A percentile compares a stretch with the other conserved stretches of the same genome.
Conservation (phyloP, 192 early-diverging fungal species). For the Entomortierella parvispora region DNA sequence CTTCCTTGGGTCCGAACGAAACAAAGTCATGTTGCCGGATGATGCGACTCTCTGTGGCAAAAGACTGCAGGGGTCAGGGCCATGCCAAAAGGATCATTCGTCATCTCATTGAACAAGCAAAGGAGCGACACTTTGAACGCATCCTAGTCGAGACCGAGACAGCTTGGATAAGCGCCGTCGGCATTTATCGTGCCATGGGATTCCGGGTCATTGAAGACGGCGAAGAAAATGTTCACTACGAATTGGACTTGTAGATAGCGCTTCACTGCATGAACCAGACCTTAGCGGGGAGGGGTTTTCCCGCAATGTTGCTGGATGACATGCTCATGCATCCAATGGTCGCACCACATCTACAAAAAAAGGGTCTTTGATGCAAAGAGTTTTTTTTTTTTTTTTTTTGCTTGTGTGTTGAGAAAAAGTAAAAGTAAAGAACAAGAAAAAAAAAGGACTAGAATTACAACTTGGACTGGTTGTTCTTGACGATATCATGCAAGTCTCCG, state of each 20-base stretch:
- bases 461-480: slow-evolving; percentile 13
- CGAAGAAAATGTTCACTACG: slow-evolving; percentile 23
- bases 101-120: slow-evolving; percentile 11
- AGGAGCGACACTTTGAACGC: slow-evolving; percentile 12
- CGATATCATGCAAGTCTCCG: slow-evolving; percentile 38
- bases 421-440: too few species aligned
- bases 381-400: too few species aligned
- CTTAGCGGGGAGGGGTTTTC: too few species aligned
- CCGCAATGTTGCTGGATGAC: too few species aligned
- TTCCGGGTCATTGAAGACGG: slow-evolving; percentile 18
- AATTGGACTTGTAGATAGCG: slow-evolving; percentile 3
- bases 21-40: slow-evolving; percentile 25
- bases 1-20: background rate
- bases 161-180: slow-evolving; percentile 32
- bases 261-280: too few species aligned
- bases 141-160: slow-evolving; percentile 39
- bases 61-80: slow-evolving; percentile 27
- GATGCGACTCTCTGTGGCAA: slow-evolving; percentile 35
- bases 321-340: too few species aligned
- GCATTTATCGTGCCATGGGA: slow-evolving; percentile 22
- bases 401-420: too few species aligned
- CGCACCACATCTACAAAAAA: too few species aligned
- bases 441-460: background rate
- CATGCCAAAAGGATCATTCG: slow-evolving; percentile 24
- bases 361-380: too few species aligned